Conservation (phyloP, 345 rosid species). For the Syzygium oleosum region DNA sequence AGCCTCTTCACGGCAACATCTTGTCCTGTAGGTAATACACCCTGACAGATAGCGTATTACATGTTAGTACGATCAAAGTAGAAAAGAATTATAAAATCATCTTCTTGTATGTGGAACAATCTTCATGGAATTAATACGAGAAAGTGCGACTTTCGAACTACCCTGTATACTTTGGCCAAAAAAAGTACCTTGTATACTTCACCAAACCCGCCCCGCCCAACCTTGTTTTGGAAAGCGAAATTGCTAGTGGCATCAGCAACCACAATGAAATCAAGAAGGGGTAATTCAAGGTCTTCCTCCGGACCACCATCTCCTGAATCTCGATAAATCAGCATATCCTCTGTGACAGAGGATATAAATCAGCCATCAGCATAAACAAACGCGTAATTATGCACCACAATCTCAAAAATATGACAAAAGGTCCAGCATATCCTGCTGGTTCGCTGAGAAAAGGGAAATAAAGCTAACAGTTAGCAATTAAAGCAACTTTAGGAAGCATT, state of each 20-base stretch:
- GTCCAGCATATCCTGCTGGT: background rate
- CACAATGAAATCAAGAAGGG: background rate
- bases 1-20: conserved; percentile 28
- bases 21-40: background rate
- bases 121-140: background rate
- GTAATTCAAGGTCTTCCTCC: conserved; percentile 5
- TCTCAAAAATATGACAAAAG: background rate
- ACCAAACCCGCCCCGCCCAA: conserved; percentile 19
- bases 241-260: conserved; percentile 10
- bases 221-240: conserved; percentile 9
- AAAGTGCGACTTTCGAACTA: background rate
- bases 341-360: background rate
- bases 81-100: background rate
- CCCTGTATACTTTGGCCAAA: background rate
- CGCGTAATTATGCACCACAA: background rate
- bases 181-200: conserved; percentile 15
- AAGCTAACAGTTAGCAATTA: background rate
- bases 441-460: background rate
- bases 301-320: background rate
- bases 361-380: background rate
- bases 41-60: conserved; percentile 5
- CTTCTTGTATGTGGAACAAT: background rate
- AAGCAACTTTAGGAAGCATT: background rate
- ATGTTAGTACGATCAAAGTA: background rate
- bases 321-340: background rate